These are phyloP conservation scores for Globisporangium viniferum DNA, from an alignment of 352 stramenopile genomes.

Conservation along the genomic window DNA sequence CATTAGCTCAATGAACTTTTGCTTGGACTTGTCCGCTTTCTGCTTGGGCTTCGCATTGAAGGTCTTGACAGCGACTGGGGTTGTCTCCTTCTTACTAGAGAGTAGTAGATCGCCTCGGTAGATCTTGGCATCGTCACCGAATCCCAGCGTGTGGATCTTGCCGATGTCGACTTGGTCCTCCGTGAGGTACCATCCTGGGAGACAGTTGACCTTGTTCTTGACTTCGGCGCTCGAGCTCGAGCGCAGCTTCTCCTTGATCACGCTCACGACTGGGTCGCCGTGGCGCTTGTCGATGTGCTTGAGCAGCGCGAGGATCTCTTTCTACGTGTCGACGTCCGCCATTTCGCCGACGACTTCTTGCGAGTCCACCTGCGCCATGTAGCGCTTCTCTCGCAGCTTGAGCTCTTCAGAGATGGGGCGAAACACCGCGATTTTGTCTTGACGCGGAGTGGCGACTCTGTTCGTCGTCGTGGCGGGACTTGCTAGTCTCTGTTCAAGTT, in stretches of 20 bases:
- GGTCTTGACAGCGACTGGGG: not conserved
- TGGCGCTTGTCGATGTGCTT: not conserved
- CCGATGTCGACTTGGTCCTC: constrained; percentile 1
- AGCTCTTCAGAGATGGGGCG: not conserved
- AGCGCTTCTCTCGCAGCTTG: not conserved
- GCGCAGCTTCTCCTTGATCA: not conserved
- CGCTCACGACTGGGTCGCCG: not conserved
- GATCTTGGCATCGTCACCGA: not conserved
- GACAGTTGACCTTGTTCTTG: not conserved
- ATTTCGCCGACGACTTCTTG: constrained; percentile 8
- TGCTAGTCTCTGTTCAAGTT: too few species aligned
- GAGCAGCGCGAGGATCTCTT: constrained; percentile 15
- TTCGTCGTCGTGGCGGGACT: too few species aligned
- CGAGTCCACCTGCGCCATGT: constrained; percentile 1
- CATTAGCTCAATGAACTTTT: not conserved
- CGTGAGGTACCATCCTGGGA: not conserved
- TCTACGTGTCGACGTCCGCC: constrained; percentile 8
- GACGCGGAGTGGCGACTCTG: too few species aligned
- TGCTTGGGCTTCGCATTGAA: not conserved
- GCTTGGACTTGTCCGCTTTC: not conserved
- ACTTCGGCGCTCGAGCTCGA: not conserved
- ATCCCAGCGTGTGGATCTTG: not conserved
- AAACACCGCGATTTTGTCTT: not conserved
- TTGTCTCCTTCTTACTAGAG: too few species aligned
- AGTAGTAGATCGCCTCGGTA: not conserved